Percentiles rank a stretch among this genome's conserved stretches.
Conservation (phyloP, 2,329 filamentous ascomycete genomes). For the Hirsutella thompsonii region DNA sequence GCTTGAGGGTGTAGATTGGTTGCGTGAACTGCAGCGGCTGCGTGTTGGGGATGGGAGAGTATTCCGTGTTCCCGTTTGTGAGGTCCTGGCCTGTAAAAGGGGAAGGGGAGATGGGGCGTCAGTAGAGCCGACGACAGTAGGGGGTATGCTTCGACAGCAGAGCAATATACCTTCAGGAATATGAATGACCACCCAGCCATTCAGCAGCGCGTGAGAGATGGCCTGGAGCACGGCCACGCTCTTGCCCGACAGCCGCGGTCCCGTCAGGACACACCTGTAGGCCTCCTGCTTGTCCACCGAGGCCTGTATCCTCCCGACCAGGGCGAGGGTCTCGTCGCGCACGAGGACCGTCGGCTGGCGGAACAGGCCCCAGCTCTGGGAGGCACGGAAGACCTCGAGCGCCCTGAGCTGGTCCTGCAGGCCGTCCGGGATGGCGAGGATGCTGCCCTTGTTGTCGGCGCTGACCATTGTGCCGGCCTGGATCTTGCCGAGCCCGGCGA, state of each 20-base stretch:
- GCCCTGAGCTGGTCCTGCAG: constrained; percentile 70
- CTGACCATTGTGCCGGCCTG: constrained; percentile 39
- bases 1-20: constrained; percentile 59
- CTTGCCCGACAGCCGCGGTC: constrained; percentile 69
- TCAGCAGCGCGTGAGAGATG: constrained; percentile 66
- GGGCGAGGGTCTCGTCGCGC: constrained; percentile 61
- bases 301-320: constrained; percentile 50
- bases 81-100: constrained; percentile 54
- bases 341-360: constrained; percentile 67
- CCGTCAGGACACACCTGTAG: constrained; percentile 55
- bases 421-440: constrained; percentile 55
- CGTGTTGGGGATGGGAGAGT: constrained; percentile 53
- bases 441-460: constrained; percentile 44
- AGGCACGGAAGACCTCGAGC: constrained; percentile 83
- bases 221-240: constrained; percentile 76
- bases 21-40: constrained; percentile 57
- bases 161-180: constrained; percentile 65
- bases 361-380: constrained; percentile 82
- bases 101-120: neutral
- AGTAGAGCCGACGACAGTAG: neutral
- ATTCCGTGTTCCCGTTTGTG: constrained; percentile 68
- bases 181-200: constrained; percentile 79
- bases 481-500: constrained; percentile 54
- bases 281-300: constrained; percentile 39
- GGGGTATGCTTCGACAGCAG: neutral